These are phyloP conservation scores for Pyrrhoderma noxium DNA, from an alignment of 1,284 basidiomycete species.

Conservation along the genomic window DNA sequence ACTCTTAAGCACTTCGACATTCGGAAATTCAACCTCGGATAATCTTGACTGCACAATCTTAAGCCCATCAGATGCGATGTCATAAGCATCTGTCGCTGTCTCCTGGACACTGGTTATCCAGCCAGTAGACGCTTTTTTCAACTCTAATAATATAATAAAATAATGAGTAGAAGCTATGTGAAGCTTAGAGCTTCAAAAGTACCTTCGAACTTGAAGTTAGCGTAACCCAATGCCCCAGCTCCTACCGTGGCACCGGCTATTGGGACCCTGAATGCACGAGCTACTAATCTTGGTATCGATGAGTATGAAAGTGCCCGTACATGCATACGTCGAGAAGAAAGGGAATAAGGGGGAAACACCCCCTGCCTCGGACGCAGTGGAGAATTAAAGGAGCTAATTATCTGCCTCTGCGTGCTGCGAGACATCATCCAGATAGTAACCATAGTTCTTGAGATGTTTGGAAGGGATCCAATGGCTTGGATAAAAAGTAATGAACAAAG, in stretches of 20 bases:
- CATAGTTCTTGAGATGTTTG: background rate
- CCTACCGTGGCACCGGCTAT: constrained; percentile 81
- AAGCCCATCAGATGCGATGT: constrained; percentile 57
- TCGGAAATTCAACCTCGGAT: constrained; percentile 57
- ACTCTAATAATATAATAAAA: constrained; percentile 38
- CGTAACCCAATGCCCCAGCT: constrained; percentile 85
- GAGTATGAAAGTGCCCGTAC: constrained; percentile 75
- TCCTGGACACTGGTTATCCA: constrained; percentile 64
- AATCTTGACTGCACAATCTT: constrained; percentile 52
- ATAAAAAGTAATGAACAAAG: too few relatives aligned
- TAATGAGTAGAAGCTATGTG: constrained; percentile 2
- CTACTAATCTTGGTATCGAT: constrained; percentile 76
- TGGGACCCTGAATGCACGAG: constrained; percentile 78
- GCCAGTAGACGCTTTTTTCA: constrained; percentile 56
- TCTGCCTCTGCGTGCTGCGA: constrained; percentile 7
- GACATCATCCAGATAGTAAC: constrained; percentile 15
- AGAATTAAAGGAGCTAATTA: constrained; percentile 6
- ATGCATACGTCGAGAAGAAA: constrained; percentile 46
- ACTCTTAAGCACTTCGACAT: too few relatives aligned
- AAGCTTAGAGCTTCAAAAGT: constrained; percentile 23
- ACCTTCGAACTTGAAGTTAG: constrained; percentile 93
- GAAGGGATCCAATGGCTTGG: too few relatives aligned
- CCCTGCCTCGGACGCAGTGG: constrained; percentile 11
- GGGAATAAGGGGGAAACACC: constrained; percentile 10
- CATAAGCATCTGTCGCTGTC: constrained; percentile 58